A percentile compares a stretch with the other conserved stretches of the same genome.
These are phyloP conservation scores for Lichina pygmaea DNA, from an alignment of 495 filamentous ascomycete species.

Conservation along the genomic window DNA sequence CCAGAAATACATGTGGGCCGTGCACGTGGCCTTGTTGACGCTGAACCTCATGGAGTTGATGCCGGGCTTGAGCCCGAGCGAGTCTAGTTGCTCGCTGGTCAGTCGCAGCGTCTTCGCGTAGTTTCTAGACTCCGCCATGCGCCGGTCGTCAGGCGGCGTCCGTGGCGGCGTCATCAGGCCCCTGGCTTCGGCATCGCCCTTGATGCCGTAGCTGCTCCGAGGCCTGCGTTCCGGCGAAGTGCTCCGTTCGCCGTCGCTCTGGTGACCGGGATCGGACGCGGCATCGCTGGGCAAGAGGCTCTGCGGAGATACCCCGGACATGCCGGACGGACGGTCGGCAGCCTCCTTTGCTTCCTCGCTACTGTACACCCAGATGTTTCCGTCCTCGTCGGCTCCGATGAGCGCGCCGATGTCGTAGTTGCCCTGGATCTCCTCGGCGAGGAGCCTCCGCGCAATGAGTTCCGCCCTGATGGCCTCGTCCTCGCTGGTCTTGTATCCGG, in stretches of 20 bases:
- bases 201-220: conserved; percentile 7
- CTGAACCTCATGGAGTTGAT: conserved; percentile 86
- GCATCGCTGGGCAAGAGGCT: conserved; percentile 35
- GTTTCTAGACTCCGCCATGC: conserved; percentile 26
- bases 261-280: conserved; percentile 78
- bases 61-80: conserved; percentile 55
- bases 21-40: conserved; percentile 79
- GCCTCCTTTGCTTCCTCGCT: conserved; percentile 84
- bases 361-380: conserved; percentile 96
- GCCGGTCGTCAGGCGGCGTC: conserved; percentile 32
- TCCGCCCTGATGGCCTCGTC: conserved; percentile 81
- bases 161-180: conserved; percentile 48
- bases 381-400: conserved; percentile 81
- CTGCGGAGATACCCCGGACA: conserved; percentile 9
- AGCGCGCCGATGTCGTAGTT: conserved; percentile 89
- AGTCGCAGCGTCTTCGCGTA: conserved; percentile 95
- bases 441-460: conserved; percentile 75
- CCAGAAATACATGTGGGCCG: conserved; percentile 84
- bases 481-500: conserved; percentile 76
- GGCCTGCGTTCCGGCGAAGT: conserved; percentile 8
- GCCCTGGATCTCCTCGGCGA: conserved; percentile 83
- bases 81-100: conserved; percentile 85
- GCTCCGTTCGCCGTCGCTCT: conserved; percentile 44
- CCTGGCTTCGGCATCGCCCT: conserved; percentile 1
- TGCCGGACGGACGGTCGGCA: conserved; percentile 16